Evolutionary conservation across 345 rosid genomes (phyloP).

Genomic region (Acer yangbiense): DNA sequence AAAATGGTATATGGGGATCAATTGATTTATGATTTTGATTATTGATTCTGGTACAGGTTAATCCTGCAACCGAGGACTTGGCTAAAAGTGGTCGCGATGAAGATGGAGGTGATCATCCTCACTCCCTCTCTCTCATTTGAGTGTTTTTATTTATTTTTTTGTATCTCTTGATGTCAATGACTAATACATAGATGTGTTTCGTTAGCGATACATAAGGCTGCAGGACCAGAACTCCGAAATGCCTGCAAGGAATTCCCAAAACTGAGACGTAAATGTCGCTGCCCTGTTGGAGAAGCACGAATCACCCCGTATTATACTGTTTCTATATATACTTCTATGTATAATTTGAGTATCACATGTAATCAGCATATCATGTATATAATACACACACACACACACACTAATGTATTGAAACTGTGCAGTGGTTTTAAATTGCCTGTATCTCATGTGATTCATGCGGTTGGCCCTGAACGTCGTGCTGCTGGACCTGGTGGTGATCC

Average conservation of each 20-base stretch:
- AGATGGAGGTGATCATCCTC: constrained; percentile 74
- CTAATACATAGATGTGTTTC: not conserved
- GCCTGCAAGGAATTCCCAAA: constrained; percentile 70
- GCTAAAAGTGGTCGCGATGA: constrained; percentile 97
- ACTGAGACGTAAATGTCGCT: constrained; percentile 50
- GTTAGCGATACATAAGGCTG: constrained; percentile 78
- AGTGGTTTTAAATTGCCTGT: constrained; percentile 83
- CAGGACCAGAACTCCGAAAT: constrained; percentile 70
- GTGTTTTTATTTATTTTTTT: not conserved
- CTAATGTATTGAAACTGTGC: constrained; percentile 17
- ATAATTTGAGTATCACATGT: not conserved
- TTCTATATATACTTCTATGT: no score
- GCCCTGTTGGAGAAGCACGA: constrained; percentile 88
- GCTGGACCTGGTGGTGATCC: no score
- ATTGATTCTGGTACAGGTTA: constrained; percentile 44
- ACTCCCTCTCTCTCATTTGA: not conserved
- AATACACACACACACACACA: no score
- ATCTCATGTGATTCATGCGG: constrained; percentile 76
- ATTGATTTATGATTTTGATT: not conserved
- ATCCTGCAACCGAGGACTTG: constrained; percentile 85
- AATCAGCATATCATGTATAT: constrained; percentile 2
- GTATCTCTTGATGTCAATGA: not conserved
- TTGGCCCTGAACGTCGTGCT: constrained; percentile 68
- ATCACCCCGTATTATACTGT: constrained; percentile 54
- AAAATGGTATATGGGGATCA: no score